Base-by-base conservation (phyloP, 2,329 filamentous ascomycete genomes). In the Botrytis deweyae region DNA sequence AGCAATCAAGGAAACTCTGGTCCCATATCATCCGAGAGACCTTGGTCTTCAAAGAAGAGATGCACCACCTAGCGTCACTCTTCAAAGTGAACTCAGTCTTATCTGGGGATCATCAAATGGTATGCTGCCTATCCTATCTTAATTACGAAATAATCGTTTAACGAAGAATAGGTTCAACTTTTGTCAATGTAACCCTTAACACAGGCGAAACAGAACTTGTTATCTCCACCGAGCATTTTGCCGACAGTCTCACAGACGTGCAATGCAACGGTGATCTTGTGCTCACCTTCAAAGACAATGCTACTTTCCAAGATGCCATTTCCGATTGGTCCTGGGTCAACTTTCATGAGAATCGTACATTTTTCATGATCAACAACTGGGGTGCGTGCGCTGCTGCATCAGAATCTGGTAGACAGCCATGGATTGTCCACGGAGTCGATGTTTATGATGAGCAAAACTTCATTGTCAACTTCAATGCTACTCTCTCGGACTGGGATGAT, bases 301-400 rank as follows among this genome's bases (percentile, higher is more conserved):
- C 58, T 4, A 72, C 72, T 14, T 74, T 72, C 40, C 68, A 65
- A 59, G 69, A 44, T 36, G 72, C 72, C 22, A 67, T 74, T 40
- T 29, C 58, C 9, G 69, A 74, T 49, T 74, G 72, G 72, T 52
- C 59, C 33, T 74, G 72, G 72, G 72, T 74, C 33, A 72, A 72
- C 29, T 72, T 72, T 14, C 46, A 46, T 20, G 72, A 72, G 3
- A 72, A 74, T 6, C 72, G 61, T n/a, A 72, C 72, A 38, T 74
- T 74, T 25, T 59, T 74, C 52, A 46, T 74, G 25, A 74, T 74
- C 18, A 72, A 70, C 10, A 74, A 74, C 49, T 74, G 69, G 58
- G 68, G 67, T 22, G 22, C 62, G 20, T 74, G 72, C 38, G 68
- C 67, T 22, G 46, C 63, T 38, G 25, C 49, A 2, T 61, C 59